These are phyloP conservation scores for Acephala macrosclerotiorum DNA, from an alignment of 2,329 filamentous ascomycete species.

Conservation along the genomic window DNA sequence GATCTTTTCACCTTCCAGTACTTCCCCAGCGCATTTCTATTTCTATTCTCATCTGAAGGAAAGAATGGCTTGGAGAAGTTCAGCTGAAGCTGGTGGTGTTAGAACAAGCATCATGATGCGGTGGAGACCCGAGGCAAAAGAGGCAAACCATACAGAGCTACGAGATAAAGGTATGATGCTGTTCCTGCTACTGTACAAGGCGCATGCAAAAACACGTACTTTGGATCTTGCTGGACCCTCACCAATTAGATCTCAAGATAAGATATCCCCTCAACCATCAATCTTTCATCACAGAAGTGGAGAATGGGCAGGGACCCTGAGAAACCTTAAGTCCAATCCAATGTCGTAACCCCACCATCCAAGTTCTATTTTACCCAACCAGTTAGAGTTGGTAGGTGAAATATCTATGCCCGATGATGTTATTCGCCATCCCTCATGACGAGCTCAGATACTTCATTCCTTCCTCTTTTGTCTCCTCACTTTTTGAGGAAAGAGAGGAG, in stretches of 20 bases:
- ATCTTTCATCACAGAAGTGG: not conserved
- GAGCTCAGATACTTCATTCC: not conserved
- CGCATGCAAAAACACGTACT: not conserved
- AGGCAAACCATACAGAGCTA: not conserved
- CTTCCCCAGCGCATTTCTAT: not conserved
- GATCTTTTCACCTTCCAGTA: not conserved
- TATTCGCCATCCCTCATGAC: not conserved
- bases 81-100: not conserved
- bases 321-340: not conserved
- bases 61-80: not conserved
- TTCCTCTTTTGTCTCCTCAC: not conserved
- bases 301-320: not conserved
- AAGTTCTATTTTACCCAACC: not conserved
- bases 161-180: not conserved
- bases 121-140: not conserved
- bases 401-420: slow-evolving; percentile 6
- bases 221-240: not conserved
- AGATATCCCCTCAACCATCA: not conserved
- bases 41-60: not conserved
- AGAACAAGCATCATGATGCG: not conserved
- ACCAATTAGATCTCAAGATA: not conserved
- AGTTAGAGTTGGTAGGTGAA: too few relatives aligned
- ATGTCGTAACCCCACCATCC: not conserved
- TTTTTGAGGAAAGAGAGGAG: not conserved
- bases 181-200: not conserved